Evolutionary conservation across 2,329 filamentous ascomycete genomes (phyloP), one percentile per base, ranked within the genome.

Genomic region (Diplodia sapinea): DNA sequence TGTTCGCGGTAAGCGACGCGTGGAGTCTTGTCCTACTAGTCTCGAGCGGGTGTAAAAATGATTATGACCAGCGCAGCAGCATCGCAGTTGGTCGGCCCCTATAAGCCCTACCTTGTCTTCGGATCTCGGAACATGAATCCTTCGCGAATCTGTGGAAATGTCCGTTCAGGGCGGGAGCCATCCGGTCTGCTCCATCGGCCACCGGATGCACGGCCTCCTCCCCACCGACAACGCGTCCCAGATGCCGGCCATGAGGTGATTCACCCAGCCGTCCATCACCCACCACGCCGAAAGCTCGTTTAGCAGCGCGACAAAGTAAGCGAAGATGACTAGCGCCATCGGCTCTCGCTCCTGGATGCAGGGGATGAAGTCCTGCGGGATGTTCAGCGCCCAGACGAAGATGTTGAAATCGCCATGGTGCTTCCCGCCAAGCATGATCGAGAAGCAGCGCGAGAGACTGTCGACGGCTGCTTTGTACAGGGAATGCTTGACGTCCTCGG

Each of bases 151-250:
- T 38, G 26, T 23, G 17, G 23, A 13, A 8, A 15, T n/a, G n/a
- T 29, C 12, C 12, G 17, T 20, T 49, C 38, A 61, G 13, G 56
- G 38, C 8, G 56, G 56, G 17, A 61, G 38, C 56, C 56, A 61
- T 12, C 56, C 56, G 9, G 56, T 61, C 56, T 31, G 38, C 43
- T 20, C 29, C 59, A 63, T 63, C 4, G 59, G 59, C 59, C 59
- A 63, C 15, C 43, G 17, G 15, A 63, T 33, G 29, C 59, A 63
- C 11, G 17, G 15, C 20, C n/a, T 63, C 17, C 31, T 20, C 13
- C 59, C 49, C 5, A 8, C 26, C 13, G 43, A 23, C 29, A 63
- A 38, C 4, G 49, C 43, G 33, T 50, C 17, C 31, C 50, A 51
- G 29, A 63, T 63, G 7, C 59, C 59, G 3, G 17, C 6, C 23